A percentile compares a stretch with the other conserved stretches of the same genome.
These are phyloP conservation scores for Irpex sp. DNA, from an alignment of 1,284 basidiomycete species.

Conservation along the genomic window DNA sequence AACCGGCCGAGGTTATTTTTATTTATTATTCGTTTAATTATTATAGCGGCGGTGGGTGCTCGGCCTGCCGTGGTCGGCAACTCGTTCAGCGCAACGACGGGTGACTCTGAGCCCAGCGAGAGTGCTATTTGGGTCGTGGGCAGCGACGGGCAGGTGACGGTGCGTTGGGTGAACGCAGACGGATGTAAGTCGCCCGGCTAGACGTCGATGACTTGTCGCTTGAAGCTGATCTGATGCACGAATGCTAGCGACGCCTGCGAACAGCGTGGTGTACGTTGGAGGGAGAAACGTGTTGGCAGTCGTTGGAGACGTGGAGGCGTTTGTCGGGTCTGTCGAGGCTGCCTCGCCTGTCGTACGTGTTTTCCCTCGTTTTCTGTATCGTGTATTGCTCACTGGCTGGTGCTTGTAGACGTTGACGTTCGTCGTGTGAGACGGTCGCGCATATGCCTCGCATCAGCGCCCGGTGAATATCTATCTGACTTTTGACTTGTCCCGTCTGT, in stretches of 20 bases:
- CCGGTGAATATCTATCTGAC: too few species aligned
- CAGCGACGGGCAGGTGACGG: background rate
- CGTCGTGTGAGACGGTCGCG: background rate
- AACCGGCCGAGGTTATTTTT: too few species aligned
- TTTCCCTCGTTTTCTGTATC: background rate
- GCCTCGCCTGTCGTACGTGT: background rate
- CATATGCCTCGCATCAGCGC: too few species aligned
- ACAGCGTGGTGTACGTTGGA: conserved; percentile 7
- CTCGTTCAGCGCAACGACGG: conserved; percentile 9
- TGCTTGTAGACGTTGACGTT: background rate
- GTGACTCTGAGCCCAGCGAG: conserved; percentile 5
- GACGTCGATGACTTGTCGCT: background rate
- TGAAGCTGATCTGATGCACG: background rate
- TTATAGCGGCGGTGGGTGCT: conserved; percentile 1
- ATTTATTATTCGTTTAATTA: background rate
- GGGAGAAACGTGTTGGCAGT: conserved; percentile 7
- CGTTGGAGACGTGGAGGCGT: conserved; percentile 5
- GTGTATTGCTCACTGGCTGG: background rate
- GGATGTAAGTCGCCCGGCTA: conserved; percentile 5
- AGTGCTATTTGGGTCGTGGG: conserved; percentile 12
- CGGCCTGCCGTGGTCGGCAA: conserved; percentile 6
- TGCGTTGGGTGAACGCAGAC: conserved; percentile 9
- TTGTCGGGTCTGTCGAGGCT: background rate
- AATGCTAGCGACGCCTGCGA: conserved; percentile 1
- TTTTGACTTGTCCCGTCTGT: too few species aligned